phyloP scores from a whole-genome alignment of 257 asterid species.

The Solanum chmielewskii region DNA sequence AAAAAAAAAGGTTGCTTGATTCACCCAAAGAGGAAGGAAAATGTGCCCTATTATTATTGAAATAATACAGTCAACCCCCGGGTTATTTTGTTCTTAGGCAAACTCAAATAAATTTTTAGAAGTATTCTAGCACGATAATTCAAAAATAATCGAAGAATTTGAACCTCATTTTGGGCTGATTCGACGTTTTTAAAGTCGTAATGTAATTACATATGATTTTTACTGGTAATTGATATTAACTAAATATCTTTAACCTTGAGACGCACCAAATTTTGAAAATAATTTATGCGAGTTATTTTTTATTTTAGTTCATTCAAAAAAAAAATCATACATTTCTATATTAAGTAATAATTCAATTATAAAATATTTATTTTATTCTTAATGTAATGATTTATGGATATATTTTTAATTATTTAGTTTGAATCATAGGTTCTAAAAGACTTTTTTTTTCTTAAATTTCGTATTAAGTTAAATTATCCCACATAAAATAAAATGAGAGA shows the following conservation, averaged over 20 bases:
- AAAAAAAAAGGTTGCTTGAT: not conserved
- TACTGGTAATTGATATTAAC: not conserved
- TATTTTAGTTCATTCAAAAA: too few species aligned
- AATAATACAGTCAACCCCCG: not conserved
- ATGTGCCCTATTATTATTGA: not conserved
- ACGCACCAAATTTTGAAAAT: too few species aligned
- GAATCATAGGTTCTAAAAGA: too few species aligned
- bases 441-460: accelerated
- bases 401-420: too few species aligned
- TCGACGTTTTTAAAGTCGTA: not conserved
- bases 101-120: not conserved
- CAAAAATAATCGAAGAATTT: not conserved
- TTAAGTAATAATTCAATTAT: too few species aligned
- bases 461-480: accelerated
- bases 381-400: too few species aligned
- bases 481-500: too few species aligned
- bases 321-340: too few species aligned
- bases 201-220: not conserved
- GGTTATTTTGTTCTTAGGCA: not conserved
- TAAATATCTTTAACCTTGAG: not conserved
- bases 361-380: too few species aligned
- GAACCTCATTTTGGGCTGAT: not conserved
- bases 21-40: not conserved
- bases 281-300: too few species aligned
- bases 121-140: not conserved